These are phyloP conservation scores for Gracilaria domingensis DNA, from an alignment of 23 red algal species.

Conservation along the genomic window DNA sequence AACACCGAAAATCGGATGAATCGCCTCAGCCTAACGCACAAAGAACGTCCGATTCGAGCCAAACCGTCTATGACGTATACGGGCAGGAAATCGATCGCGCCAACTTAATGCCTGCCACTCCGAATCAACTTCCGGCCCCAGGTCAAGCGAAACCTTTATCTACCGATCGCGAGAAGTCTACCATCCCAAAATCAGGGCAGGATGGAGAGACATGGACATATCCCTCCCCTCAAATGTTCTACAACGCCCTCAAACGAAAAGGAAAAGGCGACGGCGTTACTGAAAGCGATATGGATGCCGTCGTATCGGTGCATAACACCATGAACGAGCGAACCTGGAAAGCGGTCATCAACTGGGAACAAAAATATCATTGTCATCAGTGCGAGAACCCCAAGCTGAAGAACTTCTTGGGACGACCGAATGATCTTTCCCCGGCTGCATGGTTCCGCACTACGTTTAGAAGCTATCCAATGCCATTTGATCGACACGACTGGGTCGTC, in stretches of 20 bases:
- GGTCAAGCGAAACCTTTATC: conserved; percentile 67
- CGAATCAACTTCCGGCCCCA: conserved; percentile 84
- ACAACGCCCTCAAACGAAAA: conserved; percentile 84
- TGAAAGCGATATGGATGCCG: conserved; percentile 79
- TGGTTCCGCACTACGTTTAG: conserved; percentile 62
- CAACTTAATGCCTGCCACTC: conserved; percentile 81
- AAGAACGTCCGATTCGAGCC: neutral
- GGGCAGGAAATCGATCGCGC: conserved; percentile 71
- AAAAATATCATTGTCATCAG: conserved; percentile 71
- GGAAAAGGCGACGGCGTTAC: conserved; percentile 80
- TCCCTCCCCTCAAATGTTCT: conserved; percentile 91
- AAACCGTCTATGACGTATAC: conserved; percentile 81
- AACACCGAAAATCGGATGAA: neutral
- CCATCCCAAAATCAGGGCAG: conserved; percentile 69
- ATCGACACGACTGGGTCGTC: conserved; percentile 87
- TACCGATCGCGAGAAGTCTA: conserved; percentile 70
- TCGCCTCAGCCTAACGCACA: conserved; percentile 6
- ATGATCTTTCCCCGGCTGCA: conserved; percentile 81
- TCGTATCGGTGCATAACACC: conserved; percentile 82
- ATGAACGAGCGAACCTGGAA: conserved; percentile 92
- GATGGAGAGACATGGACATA: conserved; percentile 66
- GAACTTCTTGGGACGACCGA: conserved; percentile 68
- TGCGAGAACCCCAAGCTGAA: conserved; percentile 62
- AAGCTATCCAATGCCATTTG: conserved; percentile 79
- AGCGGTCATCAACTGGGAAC: conserved; percentile 80